Conservation (phyloP, 106 monocot species). For the Narthecium ossifragum region DNA sequence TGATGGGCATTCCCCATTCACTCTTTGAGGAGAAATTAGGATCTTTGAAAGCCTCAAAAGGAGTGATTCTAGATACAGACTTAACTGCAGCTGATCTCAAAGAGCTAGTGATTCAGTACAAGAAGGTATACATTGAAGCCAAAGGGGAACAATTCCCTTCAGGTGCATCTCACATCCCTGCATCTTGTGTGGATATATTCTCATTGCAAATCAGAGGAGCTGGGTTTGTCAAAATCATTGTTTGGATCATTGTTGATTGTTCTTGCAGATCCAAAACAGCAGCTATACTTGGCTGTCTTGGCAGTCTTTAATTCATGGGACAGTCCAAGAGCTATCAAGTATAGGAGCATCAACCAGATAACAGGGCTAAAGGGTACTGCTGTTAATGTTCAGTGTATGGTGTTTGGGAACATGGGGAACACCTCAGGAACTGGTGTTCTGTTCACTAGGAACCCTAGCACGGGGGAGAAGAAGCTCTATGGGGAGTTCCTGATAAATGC, state of each 20-base stretch:
- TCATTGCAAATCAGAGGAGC: background rate
- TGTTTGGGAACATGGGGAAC: conserved; percentile 96
- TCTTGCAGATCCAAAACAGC: conserved; percentile 66
- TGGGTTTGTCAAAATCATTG: background rate
- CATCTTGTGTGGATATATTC: background rate
- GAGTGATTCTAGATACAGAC: conserved; percentile 63
- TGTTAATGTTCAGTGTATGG: conserved; percentile 96
- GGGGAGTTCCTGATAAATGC: conserved; percentile 97
- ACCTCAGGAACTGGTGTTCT: conserved; percentile 96
- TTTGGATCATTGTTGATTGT: background rate
- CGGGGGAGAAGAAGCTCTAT: conserved; percentile 90
- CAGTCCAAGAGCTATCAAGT: conserved; percentile 83
- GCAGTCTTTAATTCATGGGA: conserved; percentile 98
- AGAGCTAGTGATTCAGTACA: conserved; percentile 73
- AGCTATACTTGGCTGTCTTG: conserved; percentile 63
- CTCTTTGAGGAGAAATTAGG: conserved; percentile 79
- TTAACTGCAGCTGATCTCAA: conserved; percentile 74
- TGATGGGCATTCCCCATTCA: conserved; percentile 78
- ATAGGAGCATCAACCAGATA: conserved; percentile 88
- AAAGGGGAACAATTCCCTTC: conserved; percentile 89
- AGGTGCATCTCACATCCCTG: conserved; percentile 27
- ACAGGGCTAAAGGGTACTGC: conserved; percentile 90
- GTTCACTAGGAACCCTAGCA: conserved; percentile 94
- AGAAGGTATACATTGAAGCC: conserved; percentile 80
- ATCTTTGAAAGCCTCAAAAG: conserved; percentile 60